Evolutionary conservation across 192 early-diverging fungal species (phyloP).

Genomic region (Coemansia sp.): DNA sequence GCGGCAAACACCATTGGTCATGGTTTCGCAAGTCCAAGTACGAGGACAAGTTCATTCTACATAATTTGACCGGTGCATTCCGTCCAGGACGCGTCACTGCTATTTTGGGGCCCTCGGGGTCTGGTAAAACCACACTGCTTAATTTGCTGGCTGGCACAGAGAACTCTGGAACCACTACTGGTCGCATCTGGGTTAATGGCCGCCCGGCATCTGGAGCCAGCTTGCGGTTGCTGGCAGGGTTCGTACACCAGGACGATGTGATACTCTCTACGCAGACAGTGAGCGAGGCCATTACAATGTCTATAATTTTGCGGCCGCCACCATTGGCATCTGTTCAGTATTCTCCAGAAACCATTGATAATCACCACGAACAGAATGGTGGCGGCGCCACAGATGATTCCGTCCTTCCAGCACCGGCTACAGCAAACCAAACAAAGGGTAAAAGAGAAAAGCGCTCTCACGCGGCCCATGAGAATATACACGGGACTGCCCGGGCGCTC

Average conservation of each 20-base stretch:
- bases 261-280: slow-evolving; percentile 71
- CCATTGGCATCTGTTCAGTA: slow-evolving; percentile 11
- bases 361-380: neutral
- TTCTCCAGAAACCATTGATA: neutral
- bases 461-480: slow-evolving; percentile 11
- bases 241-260: slow-evolving; percentile 63
- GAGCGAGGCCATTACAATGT: slow-evolving; percentile 73
- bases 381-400: slow-evolving; percentile 9
- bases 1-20: neutral
- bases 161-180: slow-evolving; percentile 47
- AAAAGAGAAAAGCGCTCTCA: slow-evolving; percentile 9
- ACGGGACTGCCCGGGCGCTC: slow-evolving; percentile 58
- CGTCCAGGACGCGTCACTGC: slow-evolving; percentile 59
- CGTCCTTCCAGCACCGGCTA: slow-evolving; percentile 21
- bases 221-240: slow-evolving; percentile 58
- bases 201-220: slow-evolving; percentile 50
- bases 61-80: slow-evolving; percentile 38
- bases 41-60: slow-evolving; percentile 43
- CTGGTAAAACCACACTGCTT: slow-evolving; percentile 66
- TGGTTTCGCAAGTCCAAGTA: slow-evolving; percentile 5
- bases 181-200: slow-evolving; percentile 62
- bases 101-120: slow-evolving; percentile 65
- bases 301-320: slow-evolving; percentile 55
- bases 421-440: slow-evolving; percentile 7
- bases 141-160: slow-evolving; percentile 62